Evolutionary conservation across 108 stramenopile genomes (phyloP), one percentile per base, ranked within the genome.

Genomic region (Cyclotella choctawhatcheeana): DNA sequence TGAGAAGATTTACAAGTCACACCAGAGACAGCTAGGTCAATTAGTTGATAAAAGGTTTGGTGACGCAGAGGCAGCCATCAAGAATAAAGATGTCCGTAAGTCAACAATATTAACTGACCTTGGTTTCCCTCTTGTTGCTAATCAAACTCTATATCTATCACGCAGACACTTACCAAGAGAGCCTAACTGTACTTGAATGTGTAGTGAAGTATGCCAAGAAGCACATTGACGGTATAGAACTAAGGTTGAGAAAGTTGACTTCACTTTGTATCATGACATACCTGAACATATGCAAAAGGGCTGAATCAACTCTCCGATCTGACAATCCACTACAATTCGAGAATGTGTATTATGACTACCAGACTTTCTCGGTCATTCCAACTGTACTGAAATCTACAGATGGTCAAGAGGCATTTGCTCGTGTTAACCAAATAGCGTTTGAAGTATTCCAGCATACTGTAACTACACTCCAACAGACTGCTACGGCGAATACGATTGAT

Each of bases 361-460:
- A 79, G 12, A 44, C 69, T 2, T 70, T 85, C 58, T 54, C 81
- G 1, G 12, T 85, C 17, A 27, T 67, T 27, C 18, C 66, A 20
- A 71, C 20, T 30, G 44, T 85, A 27, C 33, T 77, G 40, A 22
- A 47, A 16, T 63, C 55, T 8, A 16, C 7, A 17, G 53, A 64
- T 16, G 55, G 56, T 21, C 27, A 30, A 47, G 75, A 64, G 55
- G 48, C 69, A 29, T 82, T 79, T 43, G 30, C 58, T 13, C 64
- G 78, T 34, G 71, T 71, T 4, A 84, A 87, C 64, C 81, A 84
- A 31, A 31, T 87, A n/a, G 32, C 84, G 2, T 73, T 44, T 33
- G 73, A 84, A 47, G 69, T 58, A 18, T 53, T 87, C 22, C 43
- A 50, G 14, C 34, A 73, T 16, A 53, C 77, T 18, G 45, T 87